A percentile compares a stretch with the other conserved stretches of the same genome.
These are phyloP conservation scores for Dalechampia spathulata DNA, from an alignment of 441 rosid genomes.

Conservation along the genomic window DNA sequence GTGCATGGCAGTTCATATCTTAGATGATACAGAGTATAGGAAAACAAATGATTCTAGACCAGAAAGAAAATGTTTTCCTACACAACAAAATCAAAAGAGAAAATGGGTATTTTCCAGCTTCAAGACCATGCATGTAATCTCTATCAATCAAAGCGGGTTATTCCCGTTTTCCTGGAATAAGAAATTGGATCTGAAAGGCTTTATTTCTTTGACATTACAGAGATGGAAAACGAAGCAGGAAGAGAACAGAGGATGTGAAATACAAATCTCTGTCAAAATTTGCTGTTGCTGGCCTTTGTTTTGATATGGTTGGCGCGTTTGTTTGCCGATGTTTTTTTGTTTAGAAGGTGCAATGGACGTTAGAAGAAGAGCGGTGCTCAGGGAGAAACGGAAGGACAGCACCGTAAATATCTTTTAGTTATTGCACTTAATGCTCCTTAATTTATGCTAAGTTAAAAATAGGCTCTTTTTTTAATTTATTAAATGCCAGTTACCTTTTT, in stretches of 20 bases:
- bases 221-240: conserved; percentile 9
- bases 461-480: background rate
- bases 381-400: conserved; percentile 12
- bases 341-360: conserved; percentile 6
- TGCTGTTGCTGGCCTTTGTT: background rate
- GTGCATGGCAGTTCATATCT: conserved; percentile 32
- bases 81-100: background rate
- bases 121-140: background rate
- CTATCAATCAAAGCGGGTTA: background rate
- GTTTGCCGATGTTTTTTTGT: background rate
- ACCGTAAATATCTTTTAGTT: background rate
- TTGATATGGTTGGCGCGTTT: background rate
- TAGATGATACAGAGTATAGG: conserved; percentile 16
- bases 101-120: background rate
- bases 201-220: background rate
- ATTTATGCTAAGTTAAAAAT: conserved; percentile 7
- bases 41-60: conserved; percentile 10
- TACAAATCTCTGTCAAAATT: conserved; percentile 4
- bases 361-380: conserved; percentile 16
- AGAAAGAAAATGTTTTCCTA: conserved; percentile 4
- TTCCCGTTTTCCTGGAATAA: background rate
- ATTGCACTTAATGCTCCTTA: conserved; percentile 13
- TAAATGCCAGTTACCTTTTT: no score
- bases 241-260: conserved; percentile 10
- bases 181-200: conserved; percentile 5